These are phyloP conservation scores for Antitrichia curtipendula DNA, from an alignment of 225 moss, liverwort and hornwort species.

Conservation along the genomic window DNA sequence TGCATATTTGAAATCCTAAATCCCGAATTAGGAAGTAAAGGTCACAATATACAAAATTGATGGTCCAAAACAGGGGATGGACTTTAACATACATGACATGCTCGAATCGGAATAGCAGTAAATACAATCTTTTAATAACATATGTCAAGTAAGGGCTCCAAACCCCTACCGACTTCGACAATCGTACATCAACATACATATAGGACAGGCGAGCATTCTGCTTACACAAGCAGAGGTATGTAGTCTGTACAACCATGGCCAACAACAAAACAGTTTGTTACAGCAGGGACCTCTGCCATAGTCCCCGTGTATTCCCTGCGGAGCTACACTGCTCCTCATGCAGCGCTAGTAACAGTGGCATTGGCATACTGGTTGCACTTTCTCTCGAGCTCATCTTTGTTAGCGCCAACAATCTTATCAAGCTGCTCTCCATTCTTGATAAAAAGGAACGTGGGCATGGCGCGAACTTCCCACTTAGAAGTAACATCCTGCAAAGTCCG, in stretches of 20 bases:
- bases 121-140: not conserved
- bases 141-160: not conserved
- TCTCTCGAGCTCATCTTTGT: slow-evolving; percentile 61
- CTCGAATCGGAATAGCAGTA: not conserved
- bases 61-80: no score
- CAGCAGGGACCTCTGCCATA: not conserved
- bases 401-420: slow-evolving; percentile 77
- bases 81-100: not conserved
- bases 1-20: not conserved
- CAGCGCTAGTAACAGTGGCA: not conserved
- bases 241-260: not conserved
- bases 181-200: not conserved
- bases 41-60: not conserved
- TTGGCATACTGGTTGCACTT: slow-evolving; percentile 1
- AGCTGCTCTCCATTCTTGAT: slow-evolving; percentile 44
- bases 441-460: slow-evolving; percentile 92
- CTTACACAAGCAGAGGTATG: not conserved
- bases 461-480: slow-evolving; percentile 55
- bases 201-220: not conserved
- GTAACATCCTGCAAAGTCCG: slow-evolving; percentile 30
- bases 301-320: not conserved
- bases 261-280: not conserved
- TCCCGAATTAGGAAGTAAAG: rapidly evolving
- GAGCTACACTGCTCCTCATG: not conserved
- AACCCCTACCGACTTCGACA: not conserved